These are phyloP conservation scores for Candida adriatica DNA, from an alignment of 805 yeast species.

Conservation along the genomic window DNA sequence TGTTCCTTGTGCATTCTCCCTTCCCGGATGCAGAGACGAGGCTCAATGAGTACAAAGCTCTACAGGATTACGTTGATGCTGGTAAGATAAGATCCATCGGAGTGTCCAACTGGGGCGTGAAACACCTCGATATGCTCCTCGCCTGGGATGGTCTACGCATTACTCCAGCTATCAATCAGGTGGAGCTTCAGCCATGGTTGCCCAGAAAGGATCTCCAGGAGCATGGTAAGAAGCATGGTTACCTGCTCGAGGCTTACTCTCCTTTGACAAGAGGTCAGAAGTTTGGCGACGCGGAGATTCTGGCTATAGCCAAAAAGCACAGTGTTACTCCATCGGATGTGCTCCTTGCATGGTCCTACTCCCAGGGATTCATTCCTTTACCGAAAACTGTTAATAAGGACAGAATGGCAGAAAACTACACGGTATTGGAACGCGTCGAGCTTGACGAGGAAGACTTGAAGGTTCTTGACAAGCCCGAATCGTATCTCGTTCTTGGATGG, in stretches of 20 bases:
- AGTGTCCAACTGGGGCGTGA: conserved; percentile 62
- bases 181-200: conserved; percentile 58
- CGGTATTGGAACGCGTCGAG: conserved; percentile 15
- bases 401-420: conserved; percentile 15
- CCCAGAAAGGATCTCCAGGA: conserved; percentile 21
- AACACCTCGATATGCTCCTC: conserved; percentile 52
- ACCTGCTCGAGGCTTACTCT: conserved; percentile 18
- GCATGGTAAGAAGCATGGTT: conserved; percentile 16
- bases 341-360: conserved; percentile 18
- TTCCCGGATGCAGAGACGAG: conserved; percentile 39
- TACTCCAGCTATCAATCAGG: conserved; percentile 67
- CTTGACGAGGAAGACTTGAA: conserved; percentile 18
- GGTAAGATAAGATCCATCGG: conserved; percentile 64
- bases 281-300: conserved; percentile 16
- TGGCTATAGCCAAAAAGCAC: conserved; percentile 17
- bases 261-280: conserved; percentile 20
- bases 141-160: conserved; percentile 43
- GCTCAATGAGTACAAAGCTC: conserved; percentile 60
- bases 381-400: conserved; percentile 14
- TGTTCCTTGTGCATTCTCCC: conserved; percentile 65
- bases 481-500: conserved; percentile 16
- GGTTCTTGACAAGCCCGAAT: conserved; percentile 11
- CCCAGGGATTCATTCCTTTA: conserved; percentile 19
- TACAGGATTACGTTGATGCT: conserved; percentile 62
- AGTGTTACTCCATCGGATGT: conserved; percentile 15